Base-by-base conservation (phyloP, 805 yeast genomes). In the Candida sonorensis region DNA sequence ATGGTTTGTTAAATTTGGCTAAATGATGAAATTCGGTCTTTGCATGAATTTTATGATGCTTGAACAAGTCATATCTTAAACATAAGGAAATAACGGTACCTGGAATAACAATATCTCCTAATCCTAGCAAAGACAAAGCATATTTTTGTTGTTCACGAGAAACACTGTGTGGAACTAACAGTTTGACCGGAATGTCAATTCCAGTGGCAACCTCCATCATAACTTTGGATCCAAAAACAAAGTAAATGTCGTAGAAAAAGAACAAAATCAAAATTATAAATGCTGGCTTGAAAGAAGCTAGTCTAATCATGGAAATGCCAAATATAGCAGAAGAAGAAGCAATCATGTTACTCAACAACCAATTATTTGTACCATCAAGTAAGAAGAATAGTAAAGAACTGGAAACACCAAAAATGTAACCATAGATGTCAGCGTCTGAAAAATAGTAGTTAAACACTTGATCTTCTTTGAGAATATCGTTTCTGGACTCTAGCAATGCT, bases 71-170 rank as follows among this genome's bases (percentile, higher is more conserved):
- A 48, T 58, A 77, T 35, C 79, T 61, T 23, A 74, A 56, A 44
- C 77, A 69, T 26, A 77, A 53, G 2, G 78, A 55, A 10, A 73
- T 57, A 34, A 74, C 66, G 12, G 62, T 33, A 0, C 80, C 81
- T 1, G 87, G 85, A 10, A 77, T 53, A 3, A 72, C 72, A 32
- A 81, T 66, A 49, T 80, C 87, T 5, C 86, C 86, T 5, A 78
- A 55, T 1, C 86, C 87, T 8, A 80, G 53, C 30, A 77, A n/a
- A n/a, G 49, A 5, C 69, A 56, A 39, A 59, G 51, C 4, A 37
- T 31, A 3, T 53, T 33, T 14, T 27, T 10, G 4, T 26, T 34
- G 4, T 28, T 40, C 47, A 11, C 40, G 30, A 1, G 60, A 51
- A 9, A 40, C 45, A 8, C n/a, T 22, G 13, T 36, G 44, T 7